These are phyloP conservation scores for Vaccinium corymbosum DNA, from an alignment of 148 eudicot species.

Conservation along the genomic window DNA sequence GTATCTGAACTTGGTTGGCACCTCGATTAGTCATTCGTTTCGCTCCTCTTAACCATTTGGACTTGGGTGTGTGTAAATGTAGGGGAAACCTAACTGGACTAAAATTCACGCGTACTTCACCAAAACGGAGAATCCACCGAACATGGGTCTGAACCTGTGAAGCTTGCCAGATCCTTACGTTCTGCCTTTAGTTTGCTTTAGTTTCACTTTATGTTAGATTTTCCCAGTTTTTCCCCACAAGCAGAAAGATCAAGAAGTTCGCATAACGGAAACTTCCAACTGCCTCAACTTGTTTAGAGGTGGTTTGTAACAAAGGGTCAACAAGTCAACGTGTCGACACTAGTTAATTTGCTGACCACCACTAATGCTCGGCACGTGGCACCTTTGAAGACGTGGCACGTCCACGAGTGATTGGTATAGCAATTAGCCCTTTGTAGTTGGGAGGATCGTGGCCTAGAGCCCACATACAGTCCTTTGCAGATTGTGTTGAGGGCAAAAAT, in stretches of 20 bases:
- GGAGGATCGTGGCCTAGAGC: background rate
- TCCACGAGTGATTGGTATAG: too few relatives aligned
- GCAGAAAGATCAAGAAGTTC: background rate
- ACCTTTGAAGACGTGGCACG: background rate
- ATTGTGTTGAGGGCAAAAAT: background rate
- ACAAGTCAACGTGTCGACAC: background rate
- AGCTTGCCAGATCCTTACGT: background rate
- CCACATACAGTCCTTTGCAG: too few relatives aligned
- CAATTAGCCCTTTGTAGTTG: background rate
- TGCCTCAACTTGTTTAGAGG: background rate
- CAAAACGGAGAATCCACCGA: background rate
- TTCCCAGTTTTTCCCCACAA: background rate
- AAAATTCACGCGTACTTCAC: background rate
- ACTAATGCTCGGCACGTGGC: background rate
- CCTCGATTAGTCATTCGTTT: background rate
- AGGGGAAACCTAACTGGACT: too few relatives aligned
- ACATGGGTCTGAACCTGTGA: background rate
- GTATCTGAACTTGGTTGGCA: background rate
- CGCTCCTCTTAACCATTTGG: background rate
- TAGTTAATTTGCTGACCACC: background rate
- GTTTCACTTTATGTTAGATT: background rate
- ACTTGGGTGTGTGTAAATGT: background rate
- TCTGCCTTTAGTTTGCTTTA: background rate
- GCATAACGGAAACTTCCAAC: background rate
- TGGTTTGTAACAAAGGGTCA: background rate